These are phyloP conservation scores for Xylaria sp. DNA, from an alignment of 2,329 filamentous ascomycete species.

Conservation along the genomic window DNA sequence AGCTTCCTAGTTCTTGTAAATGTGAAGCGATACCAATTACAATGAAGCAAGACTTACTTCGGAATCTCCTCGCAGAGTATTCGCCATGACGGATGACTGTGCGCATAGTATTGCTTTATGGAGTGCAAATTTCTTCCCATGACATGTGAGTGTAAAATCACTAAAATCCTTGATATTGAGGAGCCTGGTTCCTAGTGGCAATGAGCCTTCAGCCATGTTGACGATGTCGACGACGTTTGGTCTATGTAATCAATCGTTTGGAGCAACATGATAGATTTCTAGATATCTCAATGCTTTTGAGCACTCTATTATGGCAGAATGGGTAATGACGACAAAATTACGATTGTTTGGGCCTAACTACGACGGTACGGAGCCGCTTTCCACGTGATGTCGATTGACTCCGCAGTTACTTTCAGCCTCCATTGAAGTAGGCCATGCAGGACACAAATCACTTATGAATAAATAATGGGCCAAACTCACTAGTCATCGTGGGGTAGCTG, in stretches of 20 bases:
- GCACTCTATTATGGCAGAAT: background rate
- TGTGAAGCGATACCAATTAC: too few species aligned
- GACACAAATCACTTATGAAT: background rate
- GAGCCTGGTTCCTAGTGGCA: background rate
- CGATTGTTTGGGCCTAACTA: background rate
- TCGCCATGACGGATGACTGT: conserved; percentile 12
- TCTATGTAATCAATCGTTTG: background rate
- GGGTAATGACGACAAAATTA: conserved; percentile 9
- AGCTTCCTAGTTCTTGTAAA: background rate
- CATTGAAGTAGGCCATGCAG: background rate
- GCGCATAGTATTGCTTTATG: conserved; percentile 15
- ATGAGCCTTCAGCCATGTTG: conserved; percentile 6
- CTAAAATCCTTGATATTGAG: background rate
- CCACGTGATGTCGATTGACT: conserved; percentile 1
- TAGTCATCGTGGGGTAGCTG: background rate
- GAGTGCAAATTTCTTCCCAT: conserved; percentile 2
- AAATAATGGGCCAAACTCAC: background rate
- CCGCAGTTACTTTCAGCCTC: background rate
- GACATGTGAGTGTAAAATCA: conserved; percentile 11
- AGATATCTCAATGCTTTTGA: background rate
- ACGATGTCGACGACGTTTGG: background rate
- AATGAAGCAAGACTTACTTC: background rate
- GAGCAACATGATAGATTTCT: background rate
- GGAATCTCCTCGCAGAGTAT: background rate
- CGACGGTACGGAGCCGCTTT: background rate